Evolutionary conservation across 2,329 filamentous ascomycete species (phyloP), one percentile per base, ranked within the genome.

Genomic region (Pyrenophora tritici-repentis): DNA sequence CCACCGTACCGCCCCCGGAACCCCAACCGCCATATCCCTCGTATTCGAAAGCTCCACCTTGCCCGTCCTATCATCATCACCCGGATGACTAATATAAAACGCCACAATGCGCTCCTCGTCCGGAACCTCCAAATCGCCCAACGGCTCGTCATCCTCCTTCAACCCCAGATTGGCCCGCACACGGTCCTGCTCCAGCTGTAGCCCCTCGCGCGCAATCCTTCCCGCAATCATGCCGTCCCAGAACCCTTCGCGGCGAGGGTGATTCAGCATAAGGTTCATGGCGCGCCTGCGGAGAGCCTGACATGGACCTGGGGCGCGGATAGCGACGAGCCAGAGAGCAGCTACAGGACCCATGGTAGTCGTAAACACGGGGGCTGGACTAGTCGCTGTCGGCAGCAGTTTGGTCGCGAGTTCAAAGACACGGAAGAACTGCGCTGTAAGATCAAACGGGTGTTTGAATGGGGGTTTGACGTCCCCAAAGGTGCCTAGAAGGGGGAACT

Each of bases 221-320:
- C 68, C 72, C 83, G 84, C 86, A 82, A 90, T 65, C 79, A 89
- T 1, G 82, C 86, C 63, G 83, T 78, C 36, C 72, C 76, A 67
- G 84, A 88, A 2, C 73, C 81, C 16, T 65, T 71, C 16, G 80
- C 84, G 58, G 6, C 69, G 47, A 2, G 70, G 67, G 41, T 65
- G 62, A 14, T 59, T 52, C 3, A 68, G 36, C 51, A 72, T 60
- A 17, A 71, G 43, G 0, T 48, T 51, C 7, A 70, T 56, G 5
- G 69, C 66, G 31, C 55, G 59, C 3, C 59, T 63, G 8, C 69
- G 66, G 4, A 69, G 41, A 2, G 47, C 42, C 13, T 49, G 46
- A 26, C 58, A 65, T 1, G 51, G 39, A 3, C 66, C 59, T 10
- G 58, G 59, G 4, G 63, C 61, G 13, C 61, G 61, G 1, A 56